These are phyloP conservation scores for Protostelium mycophagum DNA, from an alignment of 78 protist species.

Conservation along the genomic window DNA sequence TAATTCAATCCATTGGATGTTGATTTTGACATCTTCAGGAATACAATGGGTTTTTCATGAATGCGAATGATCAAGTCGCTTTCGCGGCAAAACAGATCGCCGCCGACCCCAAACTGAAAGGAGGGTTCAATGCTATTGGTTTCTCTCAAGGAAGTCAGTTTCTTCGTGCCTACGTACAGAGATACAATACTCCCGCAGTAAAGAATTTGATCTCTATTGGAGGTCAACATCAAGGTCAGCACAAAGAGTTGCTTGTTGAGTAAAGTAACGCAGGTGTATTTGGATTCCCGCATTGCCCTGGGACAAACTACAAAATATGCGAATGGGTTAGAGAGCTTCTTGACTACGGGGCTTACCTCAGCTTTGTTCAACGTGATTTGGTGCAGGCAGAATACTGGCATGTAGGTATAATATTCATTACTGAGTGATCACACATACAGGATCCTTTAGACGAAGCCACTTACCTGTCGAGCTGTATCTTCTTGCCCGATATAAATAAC, in stretches of 20 bases:
- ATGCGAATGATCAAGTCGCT: slow-evolving; percentile 58
- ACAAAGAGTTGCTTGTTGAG: background rate
- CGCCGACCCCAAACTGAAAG: slow-evolving; percentile 29
- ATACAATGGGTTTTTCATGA: slow-evolving; percentile 45
- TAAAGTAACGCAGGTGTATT: slow-evolving; percentile 19
- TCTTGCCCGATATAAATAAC: slow-evolving; percentile 69
- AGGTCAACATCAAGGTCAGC: slow-evolving; percentile 78
- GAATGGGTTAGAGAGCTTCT: slow-evolving; percentile 18
- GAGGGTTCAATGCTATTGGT: slow-evolving; percentile 75
- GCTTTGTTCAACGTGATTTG: slow-evolving; percentile 27
- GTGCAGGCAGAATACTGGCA: slow-evolving; percentile 79
- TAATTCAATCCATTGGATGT: background rate
- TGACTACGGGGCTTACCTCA: slow-evolving; percentile 39
- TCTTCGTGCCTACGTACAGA: slow-evolving; percentile 48
- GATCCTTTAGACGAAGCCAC: background rate
- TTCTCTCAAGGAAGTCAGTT: slow-evolving; percentile 68
- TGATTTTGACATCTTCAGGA: background rate
- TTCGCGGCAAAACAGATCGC: slow-evolving; percentile 17
- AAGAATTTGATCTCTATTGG: slow-evolving; percentile 66
- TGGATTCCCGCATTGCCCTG: slow-evolving; percentile 33
- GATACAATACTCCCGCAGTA: slow-evolving; percentile 65
- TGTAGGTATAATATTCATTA: slow-evolving; percentile 14
- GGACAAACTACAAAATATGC: slow-evolving; percentile 14
- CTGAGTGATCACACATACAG: background rate
- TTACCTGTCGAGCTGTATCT: slow-evolving; percentile 31